A percentile compares a stretch with the other conserved stretches of the same genome.
phyloP scores from a whole-genome alignment of 495 filamentous ascomycete species.

The Penicillium salamii region DNA sequence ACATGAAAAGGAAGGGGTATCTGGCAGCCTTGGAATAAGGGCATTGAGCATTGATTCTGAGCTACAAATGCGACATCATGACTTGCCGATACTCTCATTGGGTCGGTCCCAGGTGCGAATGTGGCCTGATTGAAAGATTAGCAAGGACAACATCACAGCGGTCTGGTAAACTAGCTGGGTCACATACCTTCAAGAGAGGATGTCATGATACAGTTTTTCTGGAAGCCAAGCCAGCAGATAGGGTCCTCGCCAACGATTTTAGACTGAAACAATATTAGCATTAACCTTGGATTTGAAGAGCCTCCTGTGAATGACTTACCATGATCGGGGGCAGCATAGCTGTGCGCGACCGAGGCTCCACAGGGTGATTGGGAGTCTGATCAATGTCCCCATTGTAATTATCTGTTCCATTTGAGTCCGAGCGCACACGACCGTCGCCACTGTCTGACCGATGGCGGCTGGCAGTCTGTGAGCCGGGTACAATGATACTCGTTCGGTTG shows the following conservation, averaged over 20 bases:
- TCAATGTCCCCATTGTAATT: conserved; percentile 46
- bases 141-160: too few species aligned
- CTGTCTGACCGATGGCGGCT: conserved; percentile 72
- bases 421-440: conserved; percentile 54
- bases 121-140: conserved; percentile 57
- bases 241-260: conserved; percentile 86
- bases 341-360: conserved; percentile 74
- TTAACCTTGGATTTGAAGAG: background rate
- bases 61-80: background rate
- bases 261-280: conserved; percentile 46
- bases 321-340: conserved; percentile 92
- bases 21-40: conserved; percentile 11
- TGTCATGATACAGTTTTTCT: conserved; percentile 88
- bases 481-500: conserved; percentile 38
- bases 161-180: background rate
- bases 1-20: conserved; percentile 19
- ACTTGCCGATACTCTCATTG: conserved; percentile 48
- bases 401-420: conserved; percentile 62
- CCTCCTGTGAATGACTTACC: conserved; percentile 45
- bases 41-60: background rate
- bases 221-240: conserved; percentile 84
- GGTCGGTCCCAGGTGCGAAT: conserved; percentile 86
- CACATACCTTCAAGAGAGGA: conserved; percentile 77
- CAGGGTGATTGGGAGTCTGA: conserved; percentile 62
- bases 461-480: conserved; percentile 57